phyloP scores from a whole-genome alignment of 345 rosid genomes.

The Arabis hirsuta region DNA sequence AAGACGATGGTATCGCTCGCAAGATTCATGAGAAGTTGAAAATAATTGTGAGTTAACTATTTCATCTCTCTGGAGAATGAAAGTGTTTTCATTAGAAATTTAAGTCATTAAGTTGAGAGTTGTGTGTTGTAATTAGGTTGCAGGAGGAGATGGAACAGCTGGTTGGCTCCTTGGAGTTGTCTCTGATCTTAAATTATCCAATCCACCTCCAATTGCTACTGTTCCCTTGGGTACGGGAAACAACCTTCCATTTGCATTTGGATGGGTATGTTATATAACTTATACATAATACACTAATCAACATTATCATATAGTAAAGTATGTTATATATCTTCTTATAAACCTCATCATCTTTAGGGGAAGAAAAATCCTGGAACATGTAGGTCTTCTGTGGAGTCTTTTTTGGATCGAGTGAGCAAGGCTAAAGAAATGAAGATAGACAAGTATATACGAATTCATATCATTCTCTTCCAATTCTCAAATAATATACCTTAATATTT shows the following conservation, averaged over 20 bases:
- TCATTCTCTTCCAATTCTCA: neutral
- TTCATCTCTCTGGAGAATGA: neutral
- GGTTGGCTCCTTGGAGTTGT: constrained; percentile 96
- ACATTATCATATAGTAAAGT: neutral
- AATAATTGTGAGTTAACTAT: constrained; percentile 65
- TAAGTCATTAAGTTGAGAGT: neutral
- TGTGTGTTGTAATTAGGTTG: constrained; percentile 27
- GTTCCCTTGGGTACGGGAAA: constrained; percentile 94
- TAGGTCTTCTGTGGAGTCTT: constrained; percentile 57
- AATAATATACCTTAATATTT: neutral
- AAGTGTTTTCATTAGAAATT: neutral
- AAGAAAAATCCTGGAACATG: constrained; percentile 87
- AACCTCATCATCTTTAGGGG: constrained; percentile 57
- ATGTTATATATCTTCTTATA: neutral
- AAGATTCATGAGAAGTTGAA: constrained; percentile 57
- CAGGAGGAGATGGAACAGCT: constrained; percentile 97
- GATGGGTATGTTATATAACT: constrained; percentile 62
- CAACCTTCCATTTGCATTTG: constrained; percentile 88
- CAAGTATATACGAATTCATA: constrained; percentile 49
- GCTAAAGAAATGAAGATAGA: constrained; percentile 91
- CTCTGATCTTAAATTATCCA: constrained; percentile 73
- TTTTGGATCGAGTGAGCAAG: constrained; percentile 59
- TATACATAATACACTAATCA: neutral
- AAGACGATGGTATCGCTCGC: constrained; percentile 51
- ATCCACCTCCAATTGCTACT: constrained; percentile 88